These are phyloP conservation scores for Prunus persica DNA, from an alignment of 306 rosid genomes.

Conservation along the genomic window Prunus_persica_NCBIv2 NC_034009.1:12625501-12626000, in stretches of 20 bases:
- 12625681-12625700: conserved; percentile 48
- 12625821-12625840: neutral
- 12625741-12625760: neutral
- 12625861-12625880: neutral
- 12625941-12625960: conserved; percentile 7
- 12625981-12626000: neutral
- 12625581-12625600: conserved; percentile 55
- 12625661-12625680: conserved; percentile 43
- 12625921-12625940: neutral
- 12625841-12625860: neutral
- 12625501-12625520: neutral
- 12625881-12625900: neutral
- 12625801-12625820: conserved; percentile 3
- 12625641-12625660: conserved; percentile 66
- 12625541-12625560: conserved; percentile 49
- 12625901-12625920: neutral
- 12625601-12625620: conserved; percentile 55
- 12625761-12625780: conserved; percentile 6
- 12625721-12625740: conserved; percentile 8
- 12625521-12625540: conserved; percentile 61
- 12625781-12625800: conserved; percentile 23
- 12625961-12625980: conserved; percentile 3
- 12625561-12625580: conserved; percentile 81
- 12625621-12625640: conserved; percentile 60
- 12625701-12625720: conserved; percentile 28